These are phyloP conservation scores for Tylopilus rubrobrunneus DNA, from an alignment of 768 basidiomycete genomes.

Conservation along the genomic window DNA sequence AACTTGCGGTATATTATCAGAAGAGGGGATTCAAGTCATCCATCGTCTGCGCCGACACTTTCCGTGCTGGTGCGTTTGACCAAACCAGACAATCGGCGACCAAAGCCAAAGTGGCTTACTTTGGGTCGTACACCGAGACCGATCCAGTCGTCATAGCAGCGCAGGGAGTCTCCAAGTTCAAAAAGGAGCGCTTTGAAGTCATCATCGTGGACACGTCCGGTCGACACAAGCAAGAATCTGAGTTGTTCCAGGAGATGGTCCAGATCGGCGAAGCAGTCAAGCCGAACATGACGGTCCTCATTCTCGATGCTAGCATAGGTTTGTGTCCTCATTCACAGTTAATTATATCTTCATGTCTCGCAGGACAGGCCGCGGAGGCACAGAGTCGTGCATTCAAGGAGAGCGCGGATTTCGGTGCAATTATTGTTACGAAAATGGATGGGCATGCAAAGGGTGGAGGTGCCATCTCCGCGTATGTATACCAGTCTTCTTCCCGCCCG, in stretches of 20 bases:
- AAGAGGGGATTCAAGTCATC: constrained; percentile 95
- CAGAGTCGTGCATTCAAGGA: constrained; percentile 98
- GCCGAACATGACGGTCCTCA: constrained; percentile 93
- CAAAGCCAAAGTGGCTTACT: constrained; percentile 98
- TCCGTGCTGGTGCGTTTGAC: constrained; percentile 98
- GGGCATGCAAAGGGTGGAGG: constrained; percentile 99
- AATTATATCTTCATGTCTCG: not conserved
- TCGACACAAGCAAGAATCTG: constrained; percentile 93
- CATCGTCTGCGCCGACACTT: constrained; percentile 98
- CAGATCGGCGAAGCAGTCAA: constrained; percentile 92
- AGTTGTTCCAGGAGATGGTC: constrained; percentile 97
- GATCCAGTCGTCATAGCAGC: constrained; percentile 95
- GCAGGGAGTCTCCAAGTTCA: constrained; percentile 94
- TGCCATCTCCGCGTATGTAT: constrained; percentile 92
- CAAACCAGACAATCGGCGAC: constrained; percentile 98
- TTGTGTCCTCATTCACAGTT: not conserved
- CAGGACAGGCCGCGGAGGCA: constrained; percentile 95
- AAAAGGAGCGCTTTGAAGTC: constrained; percentile 97
- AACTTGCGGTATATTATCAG: constrained; percentile 96
- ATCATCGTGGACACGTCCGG: constrained; percentile 99
- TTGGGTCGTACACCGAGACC: constrained; percentile 97
- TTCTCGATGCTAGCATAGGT: constrained; percentile 97
- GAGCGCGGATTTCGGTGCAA: constrained; percentile 94
- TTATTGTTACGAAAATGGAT: constrained; percentile 99
- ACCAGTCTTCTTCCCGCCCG: not conserved